Conservation (phyloP, 345 rosid species). For the Punica granatum region DNA sequence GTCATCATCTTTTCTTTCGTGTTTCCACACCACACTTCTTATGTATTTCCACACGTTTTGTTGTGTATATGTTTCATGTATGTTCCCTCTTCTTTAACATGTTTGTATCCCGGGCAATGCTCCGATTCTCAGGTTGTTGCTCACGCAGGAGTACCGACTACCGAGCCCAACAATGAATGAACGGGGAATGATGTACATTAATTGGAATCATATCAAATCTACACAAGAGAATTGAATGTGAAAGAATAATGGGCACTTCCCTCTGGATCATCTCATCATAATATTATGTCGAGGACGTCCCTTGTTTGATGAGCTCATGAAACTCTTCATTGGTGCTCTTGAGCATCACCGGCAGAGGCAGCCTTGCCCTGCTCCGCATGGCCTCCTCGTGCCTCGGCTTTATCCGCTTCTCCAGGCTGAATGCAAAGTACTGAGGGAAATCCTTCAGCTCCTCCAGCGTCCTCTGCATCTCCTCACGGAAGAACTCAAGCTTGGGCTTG, state of each 20-base stretch:
- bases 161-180: too few relatives aligned
- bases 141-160: too few relatives aligned
- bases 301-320: conserved; percentile 22
- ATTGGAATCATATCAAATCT: background rate
- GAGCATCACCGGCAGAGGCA: conserved; percentile 58
- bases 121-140: too few relatives aligned
- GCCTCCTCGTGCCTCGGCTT: conserved; percentile 55
- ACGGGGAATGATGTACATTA: background rate
- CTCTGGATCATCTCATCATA: background rate
- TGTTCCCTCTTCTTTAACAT: too few relatives aligned
- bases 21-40: too few relatives aligned
- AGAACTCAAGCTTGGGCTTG: conserved; percentile 71
- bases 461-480: conserved; percentile 44
- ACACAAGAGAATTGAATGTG: background rate
- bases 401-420: conserved; percentile 88
- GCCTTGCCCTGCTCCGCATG: conserved; percentile 25
- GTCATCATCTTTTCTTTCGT: too few relatives aligned
- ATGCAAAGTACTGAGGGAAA: conserved; percentile 86
- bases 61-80: too few relatives aligned
- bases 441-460: conserved; percentile 49
- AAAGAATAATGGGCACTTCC: background rate
- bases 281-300: background rate
- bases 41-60: too few relatives aligned
- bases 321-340: conserved; percentile 72
- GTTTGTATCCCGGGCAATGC: too few relatives aligned